Base-by-base conservation (phyloP, 306 rosid genomes). In the Lagenaria siceraria region DNA sequence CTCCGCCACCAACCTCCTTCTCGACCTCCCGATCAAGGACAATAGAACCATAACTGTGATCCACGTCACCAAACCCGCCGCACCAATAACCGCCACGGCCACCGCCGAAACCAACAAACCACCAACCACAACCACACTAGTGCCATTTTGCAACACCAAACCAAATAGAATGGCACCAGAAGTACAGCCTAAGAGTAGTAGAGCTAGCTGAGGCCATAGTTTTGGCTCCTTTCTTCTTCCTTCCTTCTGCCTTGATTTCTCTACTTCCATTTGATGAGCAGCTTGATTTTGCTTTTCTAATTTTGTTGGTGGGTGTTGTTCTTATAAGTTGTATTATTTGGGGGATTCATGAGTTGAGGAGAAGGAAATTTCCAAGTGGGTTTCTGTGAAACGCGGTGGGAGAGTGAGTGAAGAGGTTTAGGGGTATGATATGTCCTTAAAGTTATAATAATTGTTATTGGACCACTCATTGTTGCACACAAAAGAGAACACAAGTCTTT, bases 1-100 rank as follows among this genome's bases (percentile, higher is more conserved):
- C 58, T 93, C 98, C 5, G 88, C 91, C 54, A 87, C 96, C 87
- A 94, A 65, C 58, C 55, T 27, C 88, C 68, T 85, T 81, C 75
- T 87, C 10, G 97, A 90, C 81, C 90, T 89, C n/a, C 97, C 98
- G 74, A 87, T 87, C 81, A 94, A 91, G 70, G 95, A 91, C 75
- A 94, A 35, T 51, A 94, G 61, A 14, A 94, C 98, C 74, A 94
- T 91, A 17, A 94, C 25, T 0, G 97, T 76, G 82, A 91, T 94
- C 98, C 98, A 94, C 5, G 98, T 94, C 9, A 94, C 93, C 82
- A 94, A 0, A 1, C 90, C 79, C 6, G 90, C 90, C 52, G 6
- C 52, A 46, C 14, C 14, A 6, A 10, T 5, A 10, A 93, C 97
- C 27, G 87, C 80, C 85, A 93, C 49, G 63, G 92, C 98, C 10